A percentile compares a stretch with the other conserved stretches of the same genome.
phyloP scores from a whole-genome alignment of 495 filamentous ascomycete genomes.

The Elaphomyces granulatus region DNA sequence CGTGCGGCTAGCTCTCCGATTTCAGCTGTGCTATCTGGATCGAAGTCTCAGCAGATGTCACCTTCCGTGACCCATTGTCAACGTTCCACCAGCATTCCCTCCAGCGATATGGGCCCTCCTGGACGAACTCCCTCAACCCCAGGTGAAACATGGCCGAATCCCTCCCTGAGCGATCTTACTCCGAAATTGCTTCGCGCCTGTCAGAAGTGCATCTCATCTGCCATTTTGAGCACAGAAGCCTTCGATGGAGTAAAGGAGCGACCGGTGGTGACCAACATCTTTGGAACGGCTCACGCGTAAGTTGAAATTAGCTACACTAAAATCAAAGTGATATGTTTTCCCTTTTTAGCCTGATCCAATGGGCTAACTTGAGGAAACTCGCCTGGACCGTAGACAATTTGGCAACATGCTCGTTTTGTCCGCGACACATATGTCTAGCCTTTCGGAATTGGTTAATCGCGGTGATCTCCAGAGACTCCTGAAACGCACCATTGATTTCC shows the following conservation, averaged over 20 bases:
- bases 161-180: conserved; percentile 17
- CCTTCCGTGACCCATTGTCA: conserved; percentile 5
- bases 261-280: conserved; percentile 82
- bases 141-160: conserved; percentile 26
- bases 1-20: conserved; percentile 22
- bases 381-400: conserved; percentile 87
- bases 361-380: too few relatives aligned
- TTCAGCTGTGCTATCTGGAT: conserved; percentile 7
- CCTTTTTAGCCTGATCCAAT: too few relatives aligned
- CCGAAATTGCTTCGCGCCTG: conserved; percentile 34
- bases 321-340: too few relatives aligned
- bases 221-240: conserved; percentile 71
- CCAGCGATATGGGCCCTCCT: conserved; percentile 23
- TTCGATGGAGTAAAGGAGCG: conserved; percentile 61
- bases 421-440: conserved; percentile 52
- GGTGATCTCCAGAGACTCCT: conserved; percentile 35
- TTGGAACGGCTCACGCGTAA: conserved; percentile 95
- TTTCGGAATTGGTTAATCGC: conserved; percentile 36
- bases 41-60: not conserved
- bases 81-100: conserved; percentile 17
- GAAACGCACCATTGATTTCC: conserved; percentile 54
- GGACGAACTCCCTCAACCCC: conserved; percentile 3
- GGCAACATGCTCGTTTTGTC: conserved; percentile 85
- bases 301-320: too few relatives aligned
- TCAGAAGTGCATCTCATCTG: conserved; percentile 50